A percentile compares a stretch with the other conserved stretches of the same genome.
phyloP scores from a whole-genome alignment of 2,329 filamentous ascomycete genomes.

The Curvularia lunata region DNA sequence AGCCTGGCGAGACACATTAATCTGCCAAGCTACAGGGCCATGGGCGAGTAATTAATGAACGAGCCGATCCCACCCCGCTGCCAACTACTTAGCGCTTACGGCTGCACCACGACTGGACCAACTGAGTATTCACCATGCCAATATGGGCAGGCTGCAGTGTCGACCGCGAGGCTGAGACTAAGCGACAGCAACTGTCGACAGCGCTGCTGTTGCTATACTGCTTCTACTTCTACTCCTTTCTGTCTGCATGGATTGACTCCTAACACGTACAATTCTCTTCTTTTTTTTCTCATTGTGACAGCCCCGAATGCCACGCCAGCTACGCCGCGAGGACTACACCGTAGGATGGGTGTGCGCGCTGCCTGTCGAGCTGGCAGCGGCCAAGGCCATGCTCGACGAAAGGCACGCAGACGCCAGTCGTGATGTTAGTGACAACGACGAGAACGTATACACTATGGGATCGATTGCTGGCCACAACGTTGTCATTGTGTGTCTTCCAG shows the following conservation, averaged over 20 bases:
- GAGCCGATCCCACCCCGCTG: background rate
- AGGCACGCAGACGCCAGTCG: conserved; percentile 24
- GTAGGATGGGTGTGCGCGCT: conserved; percentile 27
- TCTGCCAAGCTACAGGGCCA: conserved; percentile 2
- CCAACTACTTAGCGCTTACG: background rate
- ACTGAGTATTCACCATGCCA: too few relatives aligned
- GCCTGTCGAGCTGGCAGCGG: conserved; percentile 21
- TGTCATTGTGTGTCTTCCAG: too few relatives aligned
- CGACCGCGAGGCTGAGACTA: conserved; percentile 1
- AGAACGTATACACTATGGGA: conserved; percentile 32
- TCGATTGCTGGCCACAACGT: conserved; percentile 28
- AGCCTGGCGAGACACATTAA: conserved; percentile 2
- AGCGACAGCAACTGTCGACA: conserved; percentile 1
- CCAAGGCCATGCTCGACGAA: conserved; percentile 17
- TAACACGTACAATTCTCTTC: background rate
- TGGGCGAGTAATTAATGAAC: background rate
- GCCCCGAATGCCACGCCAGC: conserved; percentile 9
- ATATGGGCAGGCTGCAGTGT: background rate
- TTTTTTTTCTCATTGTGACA: background rate
- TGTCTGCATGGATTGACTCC: background rate
- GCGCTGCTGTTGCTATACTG: background rate
- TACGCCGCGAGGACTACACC: conserved; percentile 20
- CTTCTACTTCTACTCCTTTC: background rate
- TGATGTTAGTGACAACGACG: conserved; percentile 34
- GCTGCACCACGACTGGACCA: background rate